phyloP scores from a whole-genome alignment of 768 basidiomycete species.

The Phanerochaete sordida region DNA sequence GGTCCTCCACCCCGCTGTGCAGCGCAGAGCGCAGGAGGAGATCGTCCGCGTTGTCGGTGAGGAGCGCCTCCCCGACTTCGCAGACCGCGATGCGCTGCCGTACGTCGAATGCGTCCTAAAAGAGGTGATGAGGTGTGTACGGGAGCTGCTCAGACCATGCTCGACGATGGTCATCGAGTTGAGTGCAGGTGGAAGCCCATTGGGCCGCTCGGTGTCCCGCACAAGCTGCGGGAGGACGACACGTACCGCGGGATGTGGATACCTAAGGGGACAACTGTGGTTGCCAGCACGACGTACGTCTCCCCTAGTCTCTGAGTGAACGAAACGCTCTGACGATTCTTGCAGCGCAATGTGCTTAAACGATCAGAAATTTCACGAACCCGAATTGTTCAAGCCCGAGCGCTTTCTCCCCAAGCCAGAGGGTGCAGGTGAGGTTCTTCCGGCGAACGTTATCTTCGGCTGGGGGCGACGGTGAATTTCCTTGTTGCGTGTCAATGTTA shows the following conservation, averaged over 20 bases:
- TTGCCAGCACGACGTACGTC: constrained; percentile 37
- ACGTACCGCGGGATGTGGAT: constrained; percentile 38
- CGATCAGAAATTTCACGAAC: too few relatives aligned
- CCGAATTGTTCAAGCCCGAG: constrained; percentile 19
- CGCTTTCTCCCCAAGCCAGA: constrained; percentile 7
- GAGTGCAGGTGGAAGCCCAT: constrained; percentile 12
- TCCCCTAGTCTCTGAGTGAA: background rate
- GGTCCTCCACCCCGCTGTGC: constrained; percentile 11
- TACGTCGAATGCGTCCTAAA: constrained; percentile 17
- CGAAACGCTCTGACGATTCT: too few relatives aligned
- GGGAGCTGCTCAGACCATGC: too few relatives aligned
- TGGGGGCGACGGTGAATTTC: constrained; percentile 9
- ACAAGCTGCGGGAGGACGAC: constrained; percentile 35
- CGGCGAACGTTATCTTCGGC: constrained; percentile 1
- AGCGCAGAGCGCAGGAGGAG: constrained; percentile 13
- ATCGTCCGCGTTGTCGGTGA: constrained; percentile 14
- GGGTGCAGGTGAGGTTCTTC: constrained; percentile 4
- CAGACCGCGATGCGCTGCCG: constrained; percentile 8
- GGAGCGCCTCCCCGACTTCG: constrained; percentile 11
- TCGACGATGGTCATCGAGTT: too few relatives aligned
- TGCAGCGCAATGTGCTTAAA: too few relatives aligned
- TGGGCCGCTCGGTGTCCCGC: constrained; percentile 34
- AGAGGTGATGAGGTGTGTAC: constrained; percentile 11
- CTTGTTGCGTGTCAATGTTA: background rate
- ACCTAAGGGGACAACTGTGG: constrained; percentile 35